phyloP scores from a whole-genome alignment of 2,329 filamentous ascomycete genomes.

The Talaromyces sp. region DNA sequence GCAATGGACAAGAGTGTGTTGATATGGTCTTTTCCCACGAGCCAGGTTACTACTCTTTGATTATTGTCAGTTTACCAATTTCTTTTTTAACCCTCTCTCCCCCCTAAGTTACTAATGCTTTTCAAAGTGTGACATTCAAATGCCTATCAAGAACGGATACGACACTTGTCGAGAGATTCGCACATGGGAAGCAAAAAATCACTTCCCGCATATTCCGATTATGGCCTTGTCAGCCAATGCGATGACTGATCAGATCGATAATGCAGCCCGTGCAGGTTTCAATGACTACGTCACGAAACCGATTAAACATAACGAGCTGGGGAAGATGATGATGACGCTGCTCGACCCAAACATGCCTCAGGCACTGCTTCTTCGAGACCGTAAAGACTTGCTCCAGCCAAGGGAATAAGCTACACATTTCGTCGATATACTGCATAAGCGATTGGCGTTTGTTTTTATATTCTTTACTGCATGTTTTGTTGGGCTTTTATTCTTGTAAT shows the following conservation, averaged over 20 bases:
- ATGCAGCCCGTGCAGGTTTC: slow-evolving; percentile 42
- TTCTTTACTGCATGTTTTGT: not conserved
- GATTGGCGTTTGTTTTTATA: not conserved
- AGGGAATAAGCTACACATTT: not conserved
- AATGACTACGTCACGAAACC: slow-evolving; percentile 48
- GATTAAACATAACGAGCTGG: slow-evolving; percentile 45
- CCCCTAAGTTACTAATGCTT: not conserved
- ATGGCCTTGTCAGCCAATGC: slow-evolving; percentile 47
- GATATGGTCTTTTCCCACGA: slow-evolving; percentile 44
- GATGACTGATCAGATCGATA: slow-evolving; percentile 45
- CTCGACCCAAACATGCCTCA: slow-evolving; percentile 38
- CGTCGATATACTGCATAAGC: not conserved
- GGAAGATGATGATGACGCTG: slow-evolving; percentile 46
- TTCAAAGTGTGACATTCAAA: slow-evolving; percentile 44
- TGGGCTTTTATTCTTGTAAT: not conserved
- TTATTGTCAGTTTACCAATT: slow-evolving; percentile 34
- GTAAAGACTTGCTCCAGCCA: slow-evolving; percentile 16
- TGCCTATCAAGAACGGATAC: slow-evolving; percentile 47
- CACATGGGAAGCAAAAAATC: slow-evolving; percentile 40
- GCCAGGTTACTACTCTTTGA: slow-evolving; percentile 44
- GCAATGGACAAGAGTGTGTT: slow-evolving; percentile 43
- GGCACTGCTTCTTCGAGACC: slow-evolving; percentile 39
- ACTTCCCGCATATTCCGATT: slow-evolving; percentile 43
- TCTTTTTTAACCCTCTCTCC: not conserved
- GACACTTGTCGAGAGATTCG: slow-evolving; percentile 44